Evolutionary conservation across 805 yeast species (phyloP), one percentile per base, ranked within the genome.

Genomic region (Torulaspora delbrueckii): DNA sequence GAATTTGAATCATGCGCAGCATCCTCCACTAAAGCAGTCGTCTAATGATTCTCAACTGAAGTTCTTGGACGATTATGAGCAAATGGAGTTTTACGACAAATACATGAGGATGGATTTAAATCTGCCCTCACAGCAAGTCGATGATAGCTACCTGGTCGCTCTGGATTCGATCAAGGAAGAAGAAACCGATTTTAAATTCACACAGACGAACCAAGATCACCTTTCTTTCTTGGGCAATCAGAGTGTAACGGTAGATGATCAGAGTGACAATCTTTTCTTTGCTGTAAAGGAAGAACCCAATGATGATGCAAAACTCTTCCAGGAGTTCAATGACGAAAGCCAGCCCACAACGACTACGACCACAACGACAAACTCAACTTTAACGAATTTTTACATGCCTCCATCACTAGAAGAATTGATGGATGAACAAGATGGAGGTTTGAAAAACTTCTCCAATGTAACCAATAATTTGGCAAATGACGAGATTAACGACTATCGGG

Each of bases 371-470:
- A 31, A 40, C 12, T 34, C 47, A 14, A 38, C 28, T 24, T 35
- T 41, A 25, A 27, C 39, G 16, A 38, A 45, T 19, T 40, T 49
- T 36, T 59, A 57, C 42, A 46, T 62, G 37, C 60, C 68, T 4
- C 67, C 67, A 24, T 54, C 65, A 8, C 49, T 63, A 27, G 68
- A 62, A 45, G 68, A 62, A 35, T 43, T 63, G 30, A 61, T 63
- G 59, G 66, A 60, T 16, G 67, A 63, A 28, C 64, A 59, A 44
- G 62, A 59, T 22, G 43, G 51, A 18, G 47, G 50, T 8, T 32
- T 37, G 12, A 40, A 40, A 24, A 40, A 43, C 31, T 36, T 42
- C 30, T 30, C 44, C 14, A 45, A 28, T 13, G 22, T 37, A 8
- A 23, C 41, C 18, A 40, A 28, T 40, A 32, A 24, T n/a, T 23